Evolutionary conservation across 2,329 filamentous ascomycete species (phyloP), one percentile per base, ranked within the genome.

Genomic region (Aspergillus aculeatinus): DNA sequence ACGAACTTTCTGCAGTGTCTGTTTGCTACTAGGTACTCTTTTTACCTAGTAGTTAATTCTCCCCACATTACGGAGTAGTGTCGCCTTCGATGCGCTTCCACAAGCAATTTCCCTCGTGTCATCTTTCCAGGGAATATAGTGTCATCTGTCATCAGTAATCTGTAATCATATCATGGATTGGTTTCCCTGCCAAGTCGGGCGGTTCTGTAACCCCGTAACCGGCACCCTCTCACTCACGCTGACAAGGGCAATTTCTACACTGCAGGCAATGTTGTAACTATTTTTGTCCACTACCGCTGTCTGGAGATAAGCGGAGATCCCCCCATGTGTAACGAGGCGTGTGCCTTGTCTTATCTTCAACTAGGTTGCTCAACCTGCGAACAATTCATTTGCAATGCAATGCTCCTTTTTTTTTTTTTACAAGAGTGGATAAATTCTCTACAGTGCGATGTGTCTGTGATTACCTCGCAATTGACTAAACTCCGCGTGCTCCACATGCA

Each of bases 41-140:
- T n/a, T n/a, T n/a, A n/a, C n/a, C n/a, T n/a, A 2, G 21, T 21
- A 21, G 21, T 21, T 21, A 7, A 27, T 7, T 27, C 27, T 27
- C 27, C 27, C 27, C 27, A 27, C 14, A 35, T 35, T 42, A 21
- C 21, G 21, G 21, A 42, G 23, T 23, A 21, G 39, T n/a, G 5
- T 42, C 16, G 16, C n/a, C 42, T 61, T 61, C 60, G 60, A 61
- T 54, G 35, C 49, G 48, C 49, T 61, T 61, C 60, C 52, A 61
- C 54, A 21, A 27, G 31, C 56, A 21, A 39, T 12, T 12, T 59
- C 23, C 48, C 44, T 14, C 25, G 25, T 19, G 35, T 35, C 27
- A 42, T 31, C 52, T 29, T 23, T 23, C 23, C 23, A 23, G 23
- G 23, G 3, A 23, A 23, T 23, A 23, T 23, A 23, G 23, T 23